Conservation (phyloP, 306 rosid species). For the Malus sieversii region DNA sequence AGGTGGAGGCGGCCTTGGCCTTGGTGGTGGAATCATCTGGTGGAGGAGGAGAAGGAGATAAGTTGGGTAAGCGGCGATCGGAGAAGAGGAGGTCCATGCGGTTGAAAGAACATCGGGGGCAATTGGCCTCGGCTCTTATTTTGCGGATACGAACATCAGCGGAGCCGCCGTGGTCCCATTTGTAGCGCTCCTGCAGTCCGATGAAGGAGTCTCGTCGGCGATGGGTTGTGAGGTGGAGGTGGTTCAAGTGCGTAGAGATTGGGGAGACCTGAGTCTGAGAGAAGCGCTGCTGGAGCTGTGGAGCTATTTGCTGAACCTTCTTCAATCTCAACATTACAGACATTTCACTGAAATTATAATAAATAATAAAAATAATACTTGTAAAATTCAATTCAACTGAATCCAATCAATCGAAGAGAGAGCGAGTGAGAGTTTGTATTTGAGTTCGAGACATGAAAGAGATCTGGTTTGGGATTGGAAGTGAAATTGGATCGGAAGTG, state of each 20-base stretch:
- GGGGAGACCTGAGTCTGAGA: constrained; percentile 23
- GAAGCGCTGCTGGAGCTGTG: constrained; percentile 32
- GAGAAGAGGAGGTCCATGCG: constrained; percentile 69
- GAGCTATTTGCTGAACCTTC: constrained; percentile 33
- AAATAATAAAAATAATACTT: background rate
- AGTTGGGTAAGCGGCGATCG: constrained; percentile 44
- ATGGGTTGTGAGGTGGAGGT: constrained; percentile 26
- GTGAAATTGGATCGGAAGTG: no score
- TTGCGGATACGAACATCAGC: constrained; percentile 47
- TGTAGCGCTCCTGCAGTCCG: constrained; percentile 72
- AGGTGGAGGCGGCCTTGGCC: background rate
- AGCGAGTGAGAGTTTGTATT: background rate
- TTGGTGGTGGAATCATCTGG: background rate
- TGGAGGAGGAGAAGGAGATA: constrained; percentile 8
- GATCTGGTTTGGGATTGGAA: background rate
- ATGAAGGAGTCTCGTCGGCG: constrained; percentile 48
- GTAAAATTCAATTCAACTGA: background rate
- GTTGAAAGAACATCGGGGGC: constrained; percentile 74
- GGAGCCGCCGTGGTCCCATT: constrained; percentile 95
- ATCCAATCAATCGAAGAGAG: background rate
- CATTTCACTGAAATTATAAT: constrained; percentile 6
- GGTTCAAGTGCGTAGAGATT: constrained; percentile 50
- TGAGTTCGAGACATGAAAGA: background rate
- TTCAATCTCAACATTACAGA: constrained; percentile 58
- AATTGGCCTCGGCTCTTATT: constrained; percentile 84